Base-by-base conservation (phyloP, 805 yeast genomes). In the Saccharomyces eubayanus region DNA sequence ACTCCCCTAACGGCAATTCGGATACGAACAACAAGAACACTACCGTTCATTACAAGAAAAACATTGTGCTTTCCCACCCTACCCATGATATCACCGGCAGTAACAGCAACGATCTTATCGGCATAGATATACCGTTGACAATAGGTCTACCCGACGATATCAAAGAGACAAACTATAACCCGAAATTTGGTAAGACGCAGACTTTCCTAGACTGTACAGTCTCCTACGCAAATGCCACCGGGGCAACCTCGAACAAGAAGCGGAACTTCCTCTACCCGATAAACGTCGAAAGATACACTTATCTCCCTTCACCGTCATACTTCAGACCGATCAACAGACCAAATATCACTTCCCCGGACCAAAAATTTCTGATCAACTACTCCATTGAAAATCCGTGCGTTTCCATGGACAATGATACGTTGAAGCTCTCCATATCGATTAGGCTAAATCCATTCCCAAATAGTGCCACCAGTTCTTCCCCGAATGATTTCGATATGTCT, bases 91-190 rank as follows among this genome's bases (percentile, higher is more conserved):
- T 5, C 77, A 2, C 71, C 77, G 6, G 67, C 67, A 46, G 72
- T 74, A 52, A 72, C 41, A n/a, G 54, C 8, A 55, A 58, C 20
- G 46, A 51, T 45, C 12, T 79, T 21, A 59, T 83, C 3, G 86
- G 83, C 0, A 61, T 83, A 40, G 87, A 83, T 60, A 63, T 83
- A 1, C 89, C 89, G 0, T 66, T 84, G 43, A 68, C 83, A 3
- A 74, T 84, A 14, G 83, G 81, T 0, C 65, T 84, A 20, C 82
- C 81, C 1, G 76, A 76, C 48, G 80, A 80, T 51, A 72, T 82
- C 3, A 70, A 75, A 10, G 75, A 83, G 29, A 81, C 85, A 29
- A 80, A 83, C 6, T 75, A 70, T 52, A 77, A 75, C 47, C 65
- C 72, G 4, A 63, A 66, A 16, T 78, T 81, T 53, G 82, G 82